phyloP scores from a whole-genome alignment of 1,284 basidiomycete species.

The Mrakiaceae sp. region DNA sequence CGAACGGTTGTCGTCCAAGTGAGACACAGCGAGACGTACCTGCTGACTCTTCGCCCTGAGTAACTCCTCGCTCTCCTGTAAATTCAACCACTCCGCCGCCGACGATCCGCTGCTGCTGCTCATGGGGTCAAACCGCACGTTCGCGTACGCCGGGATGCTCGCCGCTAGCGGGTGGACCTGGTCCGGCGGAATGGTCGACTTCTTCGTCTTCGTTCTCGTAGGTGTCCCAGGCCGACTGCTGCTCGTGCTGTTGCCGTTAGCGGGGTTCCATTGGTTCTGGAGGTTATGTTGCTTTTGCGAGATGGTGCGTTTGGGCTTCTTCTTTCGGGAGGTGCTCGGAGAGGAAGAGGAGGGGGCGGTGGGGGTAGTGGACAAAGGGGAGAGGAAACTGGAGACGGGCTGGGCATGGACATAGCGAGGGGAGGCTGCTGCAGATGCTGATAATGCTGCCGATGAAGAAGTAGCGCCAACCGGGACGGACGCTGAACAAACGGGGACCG shows the following conservation, averaged over 20 bases:
- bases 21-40: neutral
- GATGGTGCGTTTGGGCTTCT: neutral
- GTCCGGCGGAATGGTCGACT: neutral
- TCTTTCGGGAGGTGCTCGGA: neutral
- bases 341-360: neutral
- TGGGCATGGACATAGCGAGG: neutral
- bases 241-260: too few relatives aligned
- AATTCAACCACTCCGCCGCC: slow-evolving; percentile 1
- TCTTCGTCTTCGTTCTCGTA: neutral
- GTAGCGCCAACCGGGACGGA: neutral
- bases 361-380: too few relatives aligned
- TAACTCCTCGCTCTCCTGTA: neutral
- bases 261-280: neutral
- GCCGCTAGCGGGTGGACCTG: neutral
- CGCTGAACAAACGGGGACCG: neutral
- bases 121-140: neutral
- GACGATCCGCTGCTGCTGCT: neutral
- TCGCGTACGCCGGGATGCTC: slow-evolving; percentile 2
- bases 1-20: neutral
- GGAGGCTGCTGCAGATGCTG: neutral
- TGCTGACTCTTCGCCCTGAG: neutral
- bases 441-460: neutral
- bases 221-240: too few relatives aligned
- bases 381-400: neutral
- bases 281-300: slow-evolving; percentile 1